These are phyloP conservation scores for Rhododendron kiyosumense DNA, from an alignment of 148 eudicot genomes.

Conservation along the genomic window DNA sequence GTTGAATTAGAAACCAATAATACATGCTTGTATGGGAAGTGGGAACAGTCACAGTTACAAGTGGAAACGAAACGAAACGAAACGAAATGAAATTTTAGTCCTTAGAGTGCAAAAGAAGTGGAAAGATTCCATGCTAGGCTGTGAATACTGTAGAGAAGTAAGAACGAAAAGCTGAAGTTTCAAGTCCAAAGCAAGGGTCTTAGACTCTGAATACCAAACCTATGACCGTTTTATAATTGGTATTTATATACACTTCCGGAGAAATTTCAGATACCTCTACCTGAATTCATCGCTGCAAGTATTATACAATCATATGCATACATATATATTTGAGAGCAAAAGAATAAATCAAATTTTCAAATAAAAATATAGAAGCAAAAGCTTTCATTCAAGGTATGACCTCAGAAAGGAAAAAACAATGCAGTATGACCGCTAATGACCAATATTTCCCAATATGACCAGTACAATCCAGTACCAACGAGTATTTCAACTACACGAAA, in stretches of 20 bases:
- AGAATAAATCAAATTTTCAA: not conserved
- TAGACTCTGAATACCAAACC: not conserved
- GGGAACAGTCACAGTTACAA: not conserved
- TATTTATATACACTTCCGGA: no score
- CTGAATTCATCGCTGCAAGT: not conserved
- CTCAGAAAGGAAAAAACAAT: not conserved
- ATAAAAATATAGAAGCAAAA: not conserved
- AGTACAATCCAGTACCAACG: no score
- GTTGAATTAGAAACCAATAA: not conserved
- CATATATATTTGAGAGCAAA: not conserved
- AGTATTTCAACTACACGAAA: no score
- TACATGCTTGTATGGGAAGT: not conserved
- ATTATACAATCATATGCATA: not conserved
- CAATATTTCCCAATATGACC: not conserved
- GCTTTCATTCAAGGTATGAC: not conserved
- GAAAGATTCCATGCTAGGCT: not conserved
- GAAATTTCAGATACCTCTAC: no score
- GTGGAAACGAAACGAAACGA: not conserved
- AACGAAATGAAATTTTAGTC: not conserved
- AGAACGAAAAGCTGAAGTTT: not conserved
- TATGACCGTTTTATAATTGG: not conserved
- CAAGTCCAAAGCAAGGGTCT: not conserved
- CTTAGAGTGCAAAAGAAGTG: not conserved
- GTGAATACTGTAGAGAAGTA: not conserved
- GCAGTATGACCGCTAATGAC: not conserved